Evolutionary conservation across 495 filamentous ascomycete genomes (phyloP).

Genomic region (Penicillium ochrochloron): DNA sequence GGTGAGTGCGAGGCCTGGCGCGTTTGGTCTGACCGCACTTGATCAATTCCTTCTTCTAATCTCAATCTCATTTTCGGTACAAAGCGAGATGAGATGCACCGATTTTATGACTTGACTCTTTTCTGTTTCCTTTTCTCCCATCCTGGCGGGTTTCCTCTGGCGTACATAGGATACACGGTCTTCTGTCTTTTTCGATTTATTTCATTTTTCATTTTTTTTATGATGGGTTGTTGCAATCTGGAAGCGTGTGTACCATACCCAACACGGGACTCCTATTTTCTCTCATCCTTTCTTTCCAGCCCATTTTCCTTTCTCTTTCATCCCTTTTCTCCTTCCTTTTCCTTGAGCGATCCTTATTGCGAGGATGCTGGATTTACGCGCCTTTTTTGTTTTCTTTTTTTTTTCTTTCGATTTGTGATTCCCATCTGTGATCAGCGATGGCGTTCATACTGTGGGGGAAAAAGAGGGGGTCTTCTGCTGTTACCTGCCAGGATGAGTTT

Average conservation of each 20-base stretch:
- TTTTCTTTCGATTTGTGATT: constrained; percentile 26
- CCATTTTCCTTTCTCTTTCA: constrained; percentile 1
- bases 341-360: background rate
- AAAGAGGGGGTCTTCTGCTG: constrained; percentile 28
- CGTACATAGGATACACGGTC: constrained; percentile 27
- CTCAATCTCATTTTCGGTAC: background rate
- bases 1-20: constrained; percentile 20
- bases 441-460: constrained; percentile 37
- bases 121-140: background rate
- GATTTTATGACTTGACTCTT: constrained; percentile 22
- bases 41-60: constrained; percentile 25
- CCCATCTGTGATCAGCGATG: constrained; percentile 37
- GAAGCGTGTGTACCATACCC: constrained; percentile 35
- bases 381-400: constrained; percentile 19
- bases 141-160: constrained; percentile 20
- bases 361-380: constrained; percentile 4
- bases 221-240: constrained; percentile 13
- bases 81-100: constrained; percentile 15
- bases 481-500: constrained; percentile 7
- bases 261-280: constrained; percentile 25
- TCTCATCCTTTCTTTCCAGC: constrained; percentile 15
- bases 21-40: constrained; percentile 10
- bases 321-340: constrained; percentile 10
- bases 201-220: constrained; percentile 18
- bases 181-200: background rate